phyloP scores from a whole-genome alignment of 345 rosid genomes.

The Laguncularia racemosa region DNA sequence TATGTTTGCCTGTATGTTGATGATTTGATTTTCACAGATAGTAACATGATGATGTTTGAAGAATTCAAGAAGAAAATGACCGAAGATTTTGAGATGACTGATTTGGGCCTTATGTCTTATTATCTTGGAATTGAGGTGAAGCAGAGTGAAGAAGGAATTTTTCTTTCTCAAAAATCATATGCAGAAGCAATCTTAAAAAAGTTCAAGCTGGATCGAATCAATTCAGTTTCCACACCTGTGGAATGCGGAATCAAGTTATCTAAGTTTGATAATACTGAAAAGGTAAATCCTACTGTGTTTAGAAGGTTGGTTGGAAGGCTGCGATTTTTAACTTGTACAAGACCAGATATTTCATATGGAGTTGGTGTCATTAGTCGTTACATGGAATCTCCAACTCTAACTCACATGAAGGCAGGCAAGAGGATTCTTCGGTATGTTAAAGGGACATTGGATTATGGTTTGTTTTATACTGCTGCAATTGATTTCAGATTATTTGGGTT shows the following conservation, averaged over 20 bases:
- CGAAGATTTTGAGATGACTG: slow-evolving; percentile 5
- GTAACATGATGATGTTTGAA: neutral
- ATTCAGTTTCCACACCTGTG: neutral
- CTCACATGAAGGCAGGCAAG: too few species aligned
- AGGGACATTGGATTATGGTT: too few species aligned
- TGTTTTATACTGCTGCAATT: too few species aligned
- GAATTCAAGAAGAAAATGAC: neutral
- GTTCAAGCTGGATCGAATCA: neutral
- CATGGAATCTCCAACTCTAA: too few species aligned
- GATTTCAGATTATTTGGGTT: too few species aligned
- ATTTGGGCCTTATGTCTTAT: neutral
- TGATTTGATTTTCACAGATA: slow-evolving; percentile 4
- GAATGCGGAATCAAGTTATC: neutral
- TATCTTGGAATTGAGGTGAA: slow-evolving; percentile 9
- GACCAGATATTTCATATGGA: too few species aligned
- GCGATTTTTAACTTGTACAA: too few species aligned
- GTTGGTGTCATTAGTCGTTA: too few species aligned
- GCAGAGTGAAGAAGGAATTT: neutral
- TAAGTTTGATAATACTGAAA: too few species aligned
- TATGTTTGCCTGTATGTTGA: slow-evolving; percentile 5
- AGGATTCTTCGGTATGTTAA: too few species aligned
- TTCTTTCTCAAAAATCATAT: slow-evolving; percentile 2
- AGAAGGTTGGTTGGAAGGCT: too few species aligned
- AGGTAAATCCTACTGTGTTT: too few species aligned
- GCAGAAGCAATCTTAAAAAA: slow-evolving; percentile 3